These are phyloP conservation scores for Exophiala calicioides DNA, from an alignment of 2,329 filamentous ascomycete species.

Conservation along the genomic window DNA sequence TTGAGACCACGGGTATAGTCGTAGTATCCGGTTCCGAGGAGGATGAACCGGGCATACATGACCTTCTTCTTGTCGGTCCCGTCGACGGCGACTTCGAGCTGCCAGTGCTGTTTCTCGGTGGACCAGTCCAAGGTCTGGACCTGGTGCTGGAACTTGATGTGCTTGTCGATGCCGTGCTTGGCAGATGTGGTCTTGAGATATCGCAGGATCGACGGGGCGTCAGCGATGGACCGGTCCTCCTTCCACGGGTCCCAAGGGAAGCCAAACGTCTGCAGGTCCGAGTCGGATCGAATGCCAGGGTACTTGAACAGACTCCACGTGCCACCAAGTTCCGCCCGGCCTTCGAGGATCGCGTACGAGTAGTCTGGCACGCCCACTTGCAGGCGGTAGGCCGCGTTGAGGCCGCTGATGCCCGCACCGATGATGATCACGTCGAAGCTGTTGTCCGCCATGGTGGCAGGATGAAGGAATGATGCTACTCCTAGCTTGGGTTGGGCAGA, in stretches of 20 bases:
- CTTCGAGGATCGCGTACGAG: conserved; percentile 68
- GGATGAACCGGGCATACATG: conserved; percentile 52
- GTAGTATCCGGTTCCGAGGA: conserved; percentile 71
- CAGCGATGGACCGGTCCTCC: conserved; percentile 53
- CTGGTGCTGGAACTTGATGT: conserved; percentile 56
- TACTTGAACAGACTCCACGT: conserved; percentile 80
- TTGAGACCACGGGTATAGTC: conserved; percentile 66
- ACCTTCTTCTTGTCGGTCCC: conserved; percentile 35
- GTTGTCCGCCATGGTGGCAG: conserved; percentile 23
- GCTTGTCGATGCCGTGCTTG: conserved; percentile 55
- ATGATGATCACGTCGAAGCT: conserved; percentile 63
- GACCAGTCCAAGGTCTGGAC: conserved; percentile 58
- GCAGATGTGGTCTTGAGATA: conserved; percentile 58
- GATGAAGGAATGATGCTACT: neutral
- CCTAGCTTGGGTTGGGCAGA: neutral
- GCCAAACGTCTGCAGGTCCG: conserved; percentile 62
- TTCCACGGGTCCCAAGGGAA: conserved; percentile 73
- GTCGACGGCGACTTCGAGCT: conserved; percentile 21
- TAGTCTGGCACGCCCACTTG: conserved; percentile 59
- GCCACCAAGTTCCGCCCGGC: conserved; percentile 66
- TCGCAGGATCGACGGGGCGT: conserved; percentile 53
- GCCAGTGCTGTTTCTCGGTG: conserved; percentile 49
- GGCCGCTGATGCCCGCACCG: conserved; percentile 73
- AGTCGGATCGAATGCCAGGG: conserved; percentile 64
- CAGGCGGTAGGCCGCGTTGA: conserved; percentile 72